Conservation (phyloP, 805 yeast genomes). For the Suhomyces sp. region DNA sequence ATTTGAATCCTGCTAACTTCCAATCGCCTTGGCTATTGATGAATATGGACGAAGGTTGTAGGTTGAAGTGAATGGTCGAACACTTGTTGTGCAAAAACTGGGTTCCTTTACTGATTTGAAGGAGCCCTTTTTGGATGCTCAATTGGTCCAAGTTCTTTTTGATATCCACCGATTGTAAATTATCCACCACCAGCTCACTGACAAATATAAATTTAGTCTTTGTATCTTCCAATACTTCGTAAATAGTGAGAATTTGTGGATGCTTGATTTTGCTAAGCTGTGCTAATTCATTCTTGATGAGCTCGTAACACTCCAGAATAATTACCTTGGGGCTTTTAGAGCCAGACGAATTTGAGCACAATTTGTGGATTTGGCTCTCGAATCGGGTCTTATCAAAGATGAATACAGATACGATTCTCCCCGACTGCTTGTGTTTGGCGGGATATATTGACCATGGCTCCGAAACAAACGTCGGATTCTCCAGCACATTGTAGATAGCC, state of each 20-base stretch:
- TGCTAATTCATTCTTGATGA: conserved; percentile 63
- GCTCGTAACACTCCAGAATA: conserved; percentile 61
- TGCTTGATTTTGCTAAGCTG: conserved; percentile 81
- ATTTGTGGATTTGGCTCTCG: conserved; percentile 48
- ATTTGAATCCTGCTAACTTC: conserved; percentile 77
- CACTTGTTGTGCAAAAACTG: conserved; percentile 81
- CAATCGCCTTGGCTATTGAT: conserved; percentile 88
- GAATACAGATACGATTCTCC: conserved; percentile 74
- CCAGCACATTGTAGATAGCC: conserved; percentile 64
- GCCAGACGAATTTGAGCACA: conserved; percentile 27
- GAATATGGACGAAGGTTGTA: conserved; percentile 74
- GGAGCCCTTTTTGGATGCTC: conserved; percentile 75
- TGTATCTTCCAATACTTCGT: conserved; percentile 89
- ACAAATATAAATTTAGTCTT: conserved; percentile 76
- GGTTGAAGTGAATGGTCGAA: conserved; percentile 68
- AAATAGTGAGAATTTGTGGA: conserved; percentile 78
- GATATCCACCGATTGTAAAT: conserved; percentile 40
- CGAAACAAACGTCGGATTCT: conserved; percentile 65
- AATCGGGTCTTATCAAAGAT: conserved; percentile 79
- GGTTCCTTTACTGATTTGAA: conserved; percentile 74
- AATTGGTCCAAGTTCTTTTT: conserved; percentile 56
- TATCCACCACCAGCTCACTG: conserved; percentile 70
- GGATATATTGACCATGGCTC: conserved; percentile 86
- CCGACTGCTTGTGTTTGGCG: conserved; percentile 67
- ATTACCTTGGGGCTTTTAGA: conserved; percentile 48